Base-by-base conservation (phyloP, 2,329 filamentous ascomycete genomes). In the Taxawa tesnikishii region DNA sequence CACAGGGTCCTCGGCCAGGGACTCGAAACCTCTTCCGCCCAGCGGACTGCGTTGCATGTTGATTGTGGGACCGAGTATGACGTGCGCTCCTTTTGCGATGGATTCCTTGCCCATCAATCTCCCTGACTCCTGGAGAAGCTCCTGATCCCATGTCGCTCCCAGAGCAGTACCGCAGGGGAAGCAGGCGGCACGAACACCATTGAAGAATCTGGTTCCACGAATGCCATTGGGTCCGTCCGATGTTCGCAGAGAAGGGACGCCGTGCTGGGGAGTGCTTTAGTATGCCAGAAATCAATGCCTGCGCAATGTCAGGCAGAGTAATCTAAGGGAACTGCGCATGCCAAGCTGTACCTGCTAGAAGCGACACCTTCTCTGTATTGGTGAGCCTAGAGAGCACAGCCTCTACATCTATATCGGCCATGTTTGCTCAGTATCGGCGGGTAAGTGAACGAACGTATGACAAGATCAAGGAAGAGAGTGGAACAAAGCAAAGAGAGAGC, bases 21-120 rank as follows among this genome's bases (percentile, higher is more conserved):
- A 85, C 55, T 92, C 83, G 43, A 90, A 92, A 41, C 85, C 85
- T 38, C 83, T 70, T 12, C 83, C 83, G n/a, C 83, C 83, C 0
- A 90, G 65, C 1, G 83, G 83, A 30, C 81, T 81, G 11, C 83
- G 72, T 47, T 90, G 83, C 64, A 84, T 78, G 58, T 83, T 85
- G 19, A 85, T 75, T 1, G 82, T 87, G 2, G 81, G 82, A 0
- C 77, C 82, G 6, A 88, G 66, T 4, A 87, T 63, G 19, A 87
- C 69, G 38, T 84, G 69, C 16, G 79, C 77, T 5, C 79, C 80
- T 47, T 82, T 76, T 12, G 80, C 79, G 45, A 75, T 79, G 15
- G 69, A 66, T 54, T 90, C 82, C 9, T 75, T 64, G 9, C 75
- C 82, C 37, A 88, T 69, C 41, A 83, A 69, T 35, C 72, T 65